phyloP scores from a whole-genome alignment of 1,284 basidiomycete species.

The Trametes sp. region DNA sequence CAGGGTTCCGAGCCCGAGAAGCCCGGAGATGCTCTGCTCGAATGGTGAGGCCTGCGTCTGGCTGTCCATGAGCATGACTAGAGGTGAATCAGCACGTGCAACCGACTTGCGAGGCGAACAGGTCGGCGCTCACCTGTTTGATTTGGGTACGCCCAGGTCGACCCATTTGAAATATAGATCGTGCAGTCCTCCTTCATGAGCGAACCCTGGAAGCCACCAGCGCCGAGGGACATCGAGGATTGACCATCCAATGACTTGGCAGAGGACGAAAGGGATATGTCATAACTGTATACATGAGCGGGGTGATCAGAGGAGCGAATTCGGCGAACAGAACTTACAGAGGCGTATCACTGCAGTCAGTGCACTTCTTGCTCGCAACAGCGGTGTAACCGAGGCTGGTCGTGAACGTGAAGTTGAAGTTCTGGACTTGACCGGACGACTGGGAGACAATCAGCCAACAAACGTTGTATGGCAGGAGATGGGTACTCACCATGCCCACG shows the following conservation, averaged over 20 bases:
- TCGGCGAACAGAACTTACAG: constrained; percentile 34
- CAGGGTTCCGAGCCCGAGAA: constrained; percentile 42
- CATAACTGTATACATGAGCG: constrained; percentile 39
- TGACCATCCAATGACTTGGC: constrained; percentile 33
- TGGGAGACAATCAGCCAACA: constrained; percentile 1
- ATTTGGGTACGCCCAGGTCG: constrained; percentile 46
- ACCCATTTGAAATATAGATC: constrained; percentile 37
- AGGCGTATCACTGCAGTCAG: constrained; percentile 40
- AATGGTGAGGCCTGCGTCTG: constrained; percentile 28
- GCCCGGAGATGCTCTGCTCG: constrained; percentile 34
- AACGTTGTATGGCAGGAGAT: neutral
- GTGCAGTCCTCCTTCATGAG: constrained; percentile 47
- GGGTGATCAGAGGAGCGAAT: neutral
- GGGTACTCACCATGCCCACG: constrained; percentile 31
- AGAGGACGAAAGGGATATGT: constrained; percentile 41
- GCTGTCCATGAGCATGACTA: constrained; percentile 34
- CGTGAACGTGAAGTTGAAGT: constrained; percentile 49
- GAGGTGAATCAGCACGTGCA: neutral
- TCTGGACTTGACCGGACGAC: constrained; percentile 36
- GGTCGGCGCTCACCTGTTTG: constrained; percentile 45
- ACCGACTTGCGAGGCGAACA: neutral
- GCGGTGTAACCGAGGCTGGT: constrained; percentile 47
- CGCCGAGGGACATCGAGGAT: constrained; percentile 37
- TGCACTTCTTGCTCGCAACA: constrained; percentile 46
- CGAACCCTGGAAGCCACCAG: constrained; percentile 36